Evolutionary conservation across 495 filamentous ascomycete species (phyloP).

Genomic region (Aspergillus kassunensis): DNA sequence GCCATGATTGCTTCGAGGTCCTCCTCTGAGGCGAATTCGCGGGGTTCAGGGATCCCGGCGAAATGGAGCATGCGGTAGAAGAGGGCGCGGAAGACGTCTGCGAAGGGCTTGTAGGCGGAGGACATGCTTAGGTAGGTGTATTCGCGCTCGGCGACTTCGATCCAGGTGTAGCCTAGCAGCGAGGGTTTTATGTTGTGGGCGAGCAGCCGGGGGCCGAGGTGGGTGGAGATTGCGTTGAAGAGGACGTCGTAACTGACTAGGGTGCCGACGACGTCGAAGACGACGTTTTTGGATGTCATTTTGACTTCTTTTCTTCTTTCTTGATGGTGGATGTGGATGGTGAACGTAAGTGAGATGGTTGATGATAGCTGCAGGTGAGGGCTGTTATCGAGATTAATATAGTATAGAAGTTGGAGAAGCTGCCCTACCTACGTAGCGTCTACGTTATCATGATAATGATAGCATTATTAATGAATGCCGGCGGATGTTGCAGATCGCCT

Average conservation of each 20-base stretch:
- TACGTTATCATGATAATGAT: too few relatives aligned
- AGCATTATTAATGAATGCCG: background rate
- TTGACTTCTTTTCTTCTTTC: background rate
- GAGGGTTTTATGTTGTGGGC: constrained; percentile 31
- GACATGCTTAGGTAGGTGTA: constrained; percentile 39
- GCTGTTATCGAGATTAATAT: too few relatives aligned
- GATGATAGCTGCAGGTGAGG: too few relatives aligned
- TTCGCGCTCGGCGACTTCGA: constrained; percentile 39
- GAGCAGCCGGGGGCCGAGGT: constrained; percentile 31
- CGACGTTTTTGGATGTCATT: constrained; percentile 29
- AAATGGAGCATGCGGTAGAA: constrained; percentile 37
- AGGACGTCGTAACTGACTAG: constrained; percentile 31
- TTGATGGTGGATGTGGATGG: background rate
- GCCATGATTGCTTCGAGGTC: constrained; percentile 28
- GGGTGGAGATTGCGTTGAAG: constrained; percentile 26
- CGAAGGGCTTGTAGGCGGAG: constrained; percentile 26
- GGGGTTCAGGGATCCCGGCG: constrained; percentile 27
- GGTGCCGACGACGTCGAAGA: constrained; percentile 43
- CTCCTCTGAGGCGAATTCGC: constrained; percentile 27
- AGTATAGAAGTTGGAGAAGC: background rate
- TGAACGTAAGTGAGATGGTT: too few relatives aligned
- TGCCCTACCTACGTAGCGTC: too few relatives aligned
- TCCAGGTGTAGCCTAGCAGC: constrained; percentile 36
- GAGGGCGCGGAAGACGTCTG: constrained; percentile 28
- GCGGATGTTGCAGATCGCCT: background rate